Evolutionary conservation across 352 stramenopile genomes (phyloP), one percentile per base, ranked within the genome.

Genomic region (Phytophthora fragariae): DNA sequence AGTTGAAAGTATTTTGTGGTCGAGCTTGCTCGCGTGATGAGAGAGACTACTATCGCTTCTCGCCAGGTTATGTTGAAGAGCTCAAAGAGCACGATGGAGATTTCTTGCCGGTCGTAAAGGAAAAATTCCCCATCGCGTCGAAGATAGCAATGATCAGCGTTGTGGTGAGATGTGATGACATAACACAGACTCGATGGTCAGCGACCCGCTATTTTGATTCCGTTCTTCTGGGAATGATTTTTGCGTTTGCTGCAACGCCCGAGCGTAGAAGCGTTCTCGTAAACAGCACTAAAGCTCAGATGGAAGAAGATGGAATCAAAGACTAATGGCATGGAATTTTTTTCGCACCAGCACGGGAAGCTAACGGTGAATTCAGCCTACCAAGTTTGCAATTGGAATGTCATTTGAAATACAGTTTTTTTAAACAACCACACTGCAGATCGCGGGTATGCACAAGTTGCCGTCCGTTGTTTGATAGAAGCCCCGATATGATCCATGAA

Each of bases 141-240:
- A 66, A 65, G 4, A 7, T 27, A 11, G 62, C 35, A 10, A 49
- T 62, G 62, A n/a, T 62, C 15, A 62, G 52, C 11, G 39, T 62
- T n/a, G 50, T 57, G 2, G 37, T 11, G n/a, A 52, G 15, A 11
- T 52, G 44, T 9, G n/a, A 52, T 14, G 8, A 19, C 15, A 31
- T 35, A 17, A 11, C 21, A 0, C n/a, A 55, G 6, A 11, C 10
- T 33, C 24, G 11, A 17, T 37, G 14, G 17, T n/a, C 44, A 6
- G 15, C 15, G 3, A 15, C 44, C 17, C 14, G 15, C 44, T 50
- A 50, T 12, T 11, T 50, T 7, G 44, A 50, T 50, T 50, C 44
- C 3, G 15, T 50, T 9, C 41, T 50, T 19, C 17, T 50, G 41
- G 41, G 14, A 21, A 53, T 27, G n/a, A 31, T 29, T 33, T 33